These are phyloP conservation scores for Angomonas desouzai DNA, from an alignment of 208 protist genomes.

Conservation along the genomic window DNA sequence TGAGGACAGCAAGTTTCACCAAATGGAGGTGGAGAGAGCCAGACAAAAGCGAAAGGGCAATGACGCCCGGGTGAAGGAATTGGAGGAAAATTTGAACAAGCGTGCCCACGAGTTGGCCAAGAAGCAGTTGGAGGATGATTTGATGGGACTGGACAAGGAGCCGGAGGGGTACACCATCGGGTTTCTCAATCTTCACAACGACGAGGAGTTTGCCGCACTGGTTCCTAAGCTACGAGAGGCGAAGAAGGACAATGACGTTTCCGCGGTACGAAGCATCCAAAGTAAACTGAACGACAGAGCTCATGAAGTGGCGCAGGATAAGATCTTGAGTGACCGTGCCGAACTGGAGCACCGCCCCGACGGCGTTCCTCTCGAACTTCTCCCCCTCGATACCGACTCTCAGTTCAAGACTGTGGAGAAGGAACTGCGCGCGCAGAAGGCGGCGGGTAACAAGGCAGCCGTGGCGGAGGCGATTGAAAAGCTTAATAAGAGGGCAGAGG, in stretches of 20 bases:
- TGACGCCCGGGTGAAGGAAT: conserved; percentile 33
- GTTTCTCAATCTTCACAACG: conserved; percentile 46
- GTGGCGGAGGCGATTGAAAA: conserved; percentile 33
- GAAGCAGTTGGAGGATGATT: conserved; percentile 61
- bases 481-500: conserved; percentile 50
- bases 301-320: conserved; percentile 44
- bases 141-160: conserved; percentile 49
- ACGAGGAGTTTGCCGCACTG: conserved; percentile 39
- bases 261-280: conserved; percentile 38
- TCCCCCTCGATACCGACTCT: conserved; percentile 54
- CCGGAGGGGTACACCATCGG: conserved; percentile 54
- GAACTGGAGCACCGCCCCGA: conserved; percentile 60
- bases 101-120: conserved; percentile 50
- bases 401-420: conserved; percentile 55
- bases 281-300: conserved; percentile 52
- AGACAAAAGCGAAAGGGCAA: conserved; percentile 46
- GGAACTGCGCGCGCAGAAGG: conserved; percentile 50
- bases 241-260: conserved; percentile 26
- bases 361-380: conserved; percentile 48
- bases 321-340: conserved; percentile 45
- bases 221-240: conserved; percentile 38
- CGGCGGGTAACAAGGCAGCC: conserved; percentile 24
- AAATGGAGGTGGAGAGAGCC: conserved; percentile 69
- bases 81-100: conserved; percentile 64
- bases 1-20: conserved; percentile 56